Evolutionary conservation across 768 basidiomycete genomes (phyloP).

Genomic region (Suillus subalutaceus): DNA sequence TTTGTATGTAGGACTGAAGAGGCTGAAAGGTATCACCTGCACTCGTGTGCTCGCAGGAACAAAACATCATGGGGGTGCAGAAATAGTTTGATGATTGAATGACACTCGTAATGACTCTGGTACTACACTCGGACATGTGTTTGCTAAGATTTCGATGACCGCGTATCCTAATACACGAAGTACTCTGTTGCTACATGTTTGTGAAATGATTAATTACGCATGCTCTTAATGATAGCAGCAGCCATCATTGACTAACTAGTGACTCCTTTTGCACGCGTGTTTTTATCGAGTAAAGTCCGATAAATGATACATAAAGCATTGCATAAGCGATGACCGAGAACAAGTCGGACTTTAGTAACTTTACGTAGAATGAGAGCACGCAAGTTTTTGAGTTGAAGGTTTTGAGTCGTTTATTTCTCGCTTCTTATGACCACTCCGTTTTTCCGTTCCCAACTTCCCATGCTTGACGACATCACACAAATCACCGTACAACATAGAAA

Average conservation of each 20-base stretch:
- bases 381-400: not conserved
- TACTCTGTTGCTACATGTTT: not conserved
- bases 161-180: not conserved
- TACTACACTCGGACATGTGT: not conserved
- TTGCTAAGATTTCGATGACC: no score
- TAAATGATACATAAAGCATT: no score
- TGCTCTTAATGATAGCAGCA: not conserved
- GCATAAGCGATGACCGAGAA: not conserved
- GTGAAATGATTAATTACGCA: no score
- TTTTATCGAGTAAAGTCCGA: not conserved
- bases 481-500: not conserved
- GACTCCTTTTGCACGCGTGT: not conserved
- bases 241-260: not conserved
- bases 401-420: not conserved
- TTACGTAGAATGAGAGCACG: not conserved
- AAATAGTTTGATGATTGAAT: conserved; percentile 5
- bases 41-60: conserved; percentile 7
- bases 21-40: conserved; percentile 9
- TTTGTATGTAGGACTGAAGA: conserved; percentile 9
- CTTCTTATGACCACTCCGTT: not conserved
- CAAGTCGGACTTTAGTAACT: not conserved
- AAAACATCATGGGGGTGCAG: conserved; percentile 10
- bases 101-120: not conserved
- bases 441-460: not conserved
- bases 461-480: not conserved